Conservation (phyloP, 2,329 filamentous ascomycete species). For the Beauveria asiatica region DNA sequence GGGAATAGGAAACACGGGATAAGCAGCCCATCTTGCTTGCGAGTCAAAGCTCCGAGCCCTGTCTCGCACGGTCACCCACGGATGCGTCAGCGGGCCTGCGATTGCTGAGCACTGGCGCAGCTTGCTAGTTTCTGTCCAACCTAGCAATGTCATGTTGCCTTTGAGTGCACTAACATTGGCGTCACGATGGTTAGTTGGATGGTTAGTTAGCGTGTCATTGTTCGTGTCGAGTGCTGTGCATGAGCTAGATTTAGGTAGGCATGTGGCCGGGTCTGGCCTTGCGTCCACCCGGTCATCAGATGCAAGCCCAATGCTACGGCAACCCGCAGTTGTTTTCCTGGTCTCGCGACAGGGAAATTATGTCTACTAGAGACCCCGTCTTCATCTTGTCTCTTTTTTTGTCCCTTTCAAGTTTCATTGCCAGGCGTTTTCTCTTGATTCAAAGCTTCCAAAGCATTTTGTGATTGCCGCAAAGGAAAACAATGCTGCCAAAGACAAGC, state of each 20-base stretch:
- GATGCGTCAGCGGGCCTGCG: too few species aligned
- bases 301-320: neutral
- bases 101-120: too few species aligned
- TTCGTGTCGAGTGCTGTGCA: neutral
- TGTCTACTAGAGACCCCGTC: neutral
- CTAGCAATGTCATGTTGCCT: neutral
- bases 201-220: neutral
- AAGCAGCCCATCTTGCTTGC: too few species aligned
- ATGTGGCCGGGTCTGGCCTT: neutral
- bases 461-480: neutral
- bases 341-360: neutral
- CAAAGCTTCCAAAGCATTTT: neutral
- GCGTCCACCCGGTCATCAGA: conserved; percentile 1
- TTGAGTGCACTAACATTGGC: neutral
- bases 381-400: neutral
- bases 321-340: neutral
- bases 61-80: too few species aligned
- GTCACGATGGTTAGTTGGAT: neutral
- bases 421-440: neutral
- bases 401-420: neutral
- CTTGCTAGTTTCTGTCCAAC: neutral
- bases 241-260: neutral
- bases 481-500: neutral
- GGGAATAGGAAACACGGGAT: too few species aligned
- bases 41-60: too few species aligned